phyloP scores from a whole-genome alignment of 2,329 filamentous ascomycete genomes.

The Ceratocystis harringtonii region DNA sequence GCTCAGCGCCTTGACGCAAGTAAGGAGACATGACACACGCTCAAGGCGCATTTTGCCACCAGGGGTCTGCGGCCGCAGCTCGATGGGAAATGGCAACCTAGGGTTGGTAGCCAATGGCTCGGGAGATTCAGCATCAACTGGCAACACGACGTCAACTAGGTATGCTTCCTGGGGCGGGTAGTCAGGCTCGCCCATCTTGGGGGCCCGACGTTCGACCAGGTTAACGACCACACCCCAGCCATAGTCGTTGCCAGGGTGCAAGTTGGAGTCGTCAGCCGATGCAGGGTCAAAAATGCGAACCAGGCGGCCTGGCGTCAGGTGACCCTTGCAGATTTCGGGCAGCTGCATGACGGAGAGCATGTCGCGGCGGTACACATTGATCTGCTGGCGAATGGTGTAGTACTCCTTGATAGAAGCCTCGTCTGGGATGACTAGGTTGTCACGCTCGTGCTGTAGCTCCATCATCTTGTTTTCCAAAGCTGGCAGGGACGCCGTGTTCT shows the following conservation, averaged over 20 bases:
- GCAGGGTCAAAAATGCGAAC: conserved; percentile 64
- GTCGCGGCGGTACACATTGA: conserved; percentile 71
- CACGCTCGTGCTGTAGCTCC: conserved; percentile 59
- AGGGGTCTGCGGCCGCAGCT: conserved; percentile 46
- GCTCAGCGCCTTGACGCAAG: conserved; percentile 69
- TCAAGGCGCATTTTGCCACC: conserved; percentile 59
- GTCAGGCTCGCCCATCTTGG: conserved; percentile 53
- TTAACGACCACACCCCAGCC: conserved; percentile 88
- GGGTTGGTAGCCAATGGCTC: conserved; percentile 27
- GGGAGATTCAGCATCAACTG: conserved; percentile 35
- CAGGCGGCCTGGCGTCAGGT: conserved; percentile 73
- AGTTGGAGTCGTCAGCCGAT: conserved; percentile 30
- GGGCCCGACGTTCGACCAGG: conserved; percentile 47
- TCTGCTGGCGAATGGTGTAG: conserved; percentile 72
- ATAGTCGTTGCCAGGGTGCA: conserved; percentile 43
- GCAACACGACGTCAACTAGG: conserved; percentile 68
- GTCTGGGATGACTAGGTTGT: conserved; percentile 63
- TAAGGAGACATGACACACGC: conserved; percentile 72
- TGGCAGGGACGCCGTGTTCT: conserved; percentile 80
- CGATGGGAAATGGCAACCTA: conserved; percentile 37
- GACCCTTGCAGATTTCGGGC: conserved; percentile 71
- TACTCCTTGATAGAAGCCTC: conserved; percentile 87
- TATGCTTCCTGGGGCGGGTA: conserved; percentile 61
- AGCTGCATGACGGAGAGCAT: conserved; percentile 88
- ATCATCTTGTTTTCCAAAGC: conserved; percentile 69